Evolutionary conservation across 1,284 basidiomycete species (phyloP).

Genomic region (Gomphus bonarii): DNA sequence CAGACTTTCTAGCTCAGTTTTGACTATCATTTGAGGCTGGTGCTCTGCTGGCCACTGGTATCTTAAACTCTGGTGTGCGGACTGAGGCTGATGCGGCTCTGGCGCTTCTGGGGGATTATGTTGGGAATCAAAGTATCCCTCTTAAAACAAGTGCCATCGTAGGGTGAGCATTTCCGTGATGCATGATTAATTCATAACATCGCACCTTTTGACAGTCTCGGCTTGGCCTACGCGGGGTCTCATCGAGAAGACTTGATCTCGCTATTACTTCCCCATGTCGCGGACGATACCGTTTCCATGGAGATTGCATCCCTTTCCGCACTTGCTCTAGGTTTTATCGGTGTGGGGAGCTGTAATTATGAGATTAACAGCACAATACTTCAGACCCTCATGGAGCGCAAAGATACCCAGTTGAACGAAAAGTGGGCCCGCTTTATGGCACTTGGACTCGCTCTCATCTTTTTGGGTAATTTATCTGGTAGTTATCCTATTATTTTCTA

Average conservation of each 20-base stretch:
- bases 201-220: conserved; percentile 40
- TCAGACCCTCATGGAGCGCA: conserved; percentile 87
- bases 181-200: background rate
- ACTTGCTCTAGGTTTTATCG: conserved; percentile 89
- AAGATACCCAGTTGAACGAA: conserved; percentile 69
- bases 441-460: conserved; percentile 85
- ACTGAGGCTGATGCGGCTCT: conserved; percentile 93
- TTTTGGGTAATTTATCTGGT: conserved; percentile 55
- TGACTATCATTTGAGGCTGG: conserved; percentile 50
- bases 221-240: conserved; percentile 90
- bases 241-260: conserved; percentile 81
- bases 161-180: conserved; percentile 28
- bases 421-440: conserved; percentile 94
- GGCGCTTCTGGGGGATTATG: conserved; percentile 85
- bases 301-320: conserved; percentile 85
- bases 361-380: conserved; percentile 87
- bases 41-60: conserved; percentile 89
- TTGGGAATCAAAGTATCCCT: conserved; percentile 79
- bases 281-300: conserved; percentile 78
- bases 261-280: conserved; percentile 69
- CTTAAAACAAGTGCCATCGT: conserved; percentile 86
- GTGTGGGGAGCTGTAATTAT: conserved; percentile 91
- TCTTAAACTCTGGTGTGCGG: conserved; percentile 83
- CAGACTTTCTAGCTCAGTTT: background rate
- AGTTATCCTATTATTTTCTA: conserved; percentile 1